Conservation (phyloP, 306 rosid genomes). For the Trichosanthes cucumerina region DNA sequence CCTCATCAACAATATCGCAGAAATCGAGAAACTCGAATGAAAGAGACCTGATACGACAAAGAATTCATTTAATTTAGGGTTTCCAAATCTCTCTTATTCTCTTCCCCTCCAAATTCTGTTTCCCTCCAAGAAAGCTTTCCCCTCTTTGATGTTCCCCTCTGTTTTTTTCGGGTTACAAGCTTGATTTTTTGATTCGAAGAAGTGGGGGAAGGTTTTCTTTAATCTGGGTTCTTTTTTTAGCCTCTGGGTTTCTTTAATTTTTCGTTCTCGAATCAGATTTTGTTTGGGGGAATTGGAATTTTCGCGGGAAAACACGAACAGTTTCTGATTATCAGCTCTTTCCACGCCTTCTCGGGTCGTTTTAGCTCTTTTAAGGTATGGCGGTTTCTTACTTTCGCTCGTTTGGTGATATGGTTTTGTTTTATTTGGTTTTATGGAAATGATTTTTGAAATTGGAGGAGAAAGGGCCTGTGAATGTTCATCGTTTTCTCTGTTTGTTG, state of each 20-base stretch:
- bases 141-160: background rate
- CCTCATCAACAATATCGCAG: slow-evolving; percentile 11
- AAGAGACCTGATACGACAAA: slow-evolving; percentile 3
- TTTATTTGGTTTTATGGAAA: background rate
- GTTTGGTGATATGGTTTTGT: background rate
- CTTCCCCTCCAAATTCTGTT: slow-evolving; percentile 27
- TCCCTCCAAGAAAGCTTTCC: slow-evolving; percentile 51
- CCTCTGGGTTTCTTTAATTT: background rate
- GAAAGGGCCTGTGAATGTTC: background rate
- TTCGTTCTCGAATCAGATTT: background rate
- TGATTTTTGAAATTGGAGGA: background rate
- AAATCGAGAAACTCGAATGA: slow-evolving; percentile 12
- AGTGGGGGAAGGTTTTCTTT: slow-evolving; percentile 2
- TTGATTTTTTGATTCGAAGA: slow-evolving; percentile 13
- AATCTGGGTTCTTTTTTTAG: background rate
- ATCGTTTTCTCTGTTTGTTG: background rate
- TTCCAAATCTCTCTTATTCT: slow-evolving; percentile 8
- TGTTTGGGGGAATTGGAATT: background rate
- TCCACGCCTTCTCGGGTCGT: slow-evolving; percentile 20
- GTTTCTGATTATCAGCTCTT: slow-evolving; percentile 20
- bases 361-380: slow-evolving; percentile 31
- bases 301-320: slow-evolving; percentile 6
- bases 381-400: background rate
- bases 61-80: slow-evolving; percentile 15
- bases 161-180: background rate